Evolutionary conservation across 495 filamentous ascomycete species (phyloP).

Genomic region (Staphylotrichum longicolle): DNA sequence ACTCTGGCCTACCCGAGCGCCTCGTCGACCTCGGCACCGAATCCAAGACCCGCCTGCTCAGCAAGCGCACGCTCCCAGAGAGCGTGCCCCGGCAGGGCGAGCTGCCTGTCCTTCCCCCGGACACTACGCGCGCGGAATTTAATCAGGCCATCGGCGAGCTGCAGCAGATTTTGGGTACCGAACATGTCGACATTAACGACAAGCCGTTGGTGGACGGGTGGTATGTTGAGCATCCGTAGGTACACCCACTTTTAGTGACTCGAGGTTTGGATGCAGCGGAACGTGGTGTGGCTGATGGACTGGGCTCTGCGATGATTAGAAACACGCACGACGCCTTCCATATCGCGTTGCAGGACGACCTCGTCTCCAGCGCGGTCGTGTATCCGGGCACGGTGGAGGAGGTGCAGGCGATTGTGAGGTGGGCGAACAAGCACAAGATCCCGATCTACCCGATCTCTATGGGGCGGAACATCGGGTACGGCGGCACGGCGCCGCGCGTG

Average conservation of each 20-base stretch:
- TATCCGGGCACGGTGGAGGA: constrained; percentile 42
- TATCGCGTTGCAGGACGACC: too few species aligned
- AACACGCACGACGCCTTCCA: too few species aligned
- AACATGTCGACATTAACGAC: constrained; percentile 51
- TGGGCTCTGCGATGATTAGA: too few species aligned
- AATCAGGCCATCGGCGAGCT: constrained; percentile 40
- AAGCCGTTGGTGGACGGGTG: constrained; percentile 49
- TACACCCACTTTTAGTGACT: too few species aligned
- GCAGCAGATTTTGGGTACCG: constrained; percentile 35
- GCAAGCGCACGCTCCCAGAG: too few species aligned
- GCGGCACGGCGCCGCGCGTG: constrained; percentile 54
- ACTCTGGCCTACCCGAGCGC: too few species aligned
- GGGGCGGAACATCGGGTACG: constrained; percentile 55
- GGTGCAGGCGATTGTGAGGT: constrained; percentile 46
- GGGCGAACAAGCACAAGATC: constrained; percentile 47
- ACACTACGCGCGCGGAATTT: constrained; percentile 33
- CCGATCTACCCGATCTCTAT: constrained; percentile 54
- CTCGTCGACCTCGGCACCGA: too few species aligned
- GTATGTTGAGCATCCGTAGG: constrained; percentile 50
- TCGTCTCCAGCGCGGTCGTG: background rate
- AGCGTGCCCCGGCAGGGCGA: too few species aligned
- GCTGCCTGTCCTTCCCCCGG: too few species aligned
- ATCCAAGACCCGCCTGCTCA: too few species aligned
- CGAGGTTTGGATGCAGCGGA: too few species aligned
- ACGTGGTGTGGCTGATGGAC: too few species aligned